phyloP scores from a whole-genome alignment of 176 grass and related monocot species.

The Musa schizocarpa region DNA sequence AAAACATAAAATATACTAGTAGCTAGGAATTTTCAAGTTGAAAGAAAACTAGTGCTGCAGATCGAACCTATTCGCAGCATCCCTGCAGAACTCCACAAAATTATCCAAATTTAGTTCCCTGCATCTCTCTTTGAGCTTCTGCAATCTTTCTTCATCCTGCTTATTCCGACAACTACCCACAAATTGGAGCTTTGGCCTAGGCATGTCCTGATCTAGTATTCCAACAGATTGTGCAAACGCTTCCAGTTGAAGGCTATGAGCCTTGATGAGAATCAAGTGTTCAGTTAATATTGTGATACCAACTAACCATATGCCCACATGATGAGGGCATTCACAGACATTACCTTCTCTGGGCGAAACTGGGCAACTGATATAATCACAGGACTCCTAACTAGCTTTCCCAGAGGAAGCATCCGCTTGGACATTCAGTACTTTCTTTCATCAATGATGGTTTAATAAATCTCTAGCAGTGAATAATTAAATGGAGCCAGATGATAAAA shows the following conservation, averaged over 20 bases:
- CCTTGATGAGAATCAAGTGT: constrained; percentile 30
- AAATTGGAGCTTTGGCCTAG: constrained; percentile 68
- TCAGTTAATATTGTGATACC: constrained; percentile 20
- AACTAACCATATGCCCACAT: not conserved
- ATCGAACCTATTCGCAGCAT: constrained; percentile 48
- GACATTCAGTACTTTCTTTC: constrained; percentile 15
- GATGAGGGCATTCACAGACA: not conserved
- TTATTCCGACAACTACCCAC: constrained; percentile 76
- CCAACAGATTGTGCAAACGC: constrained; percentile 66
- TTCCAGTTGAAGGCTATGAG: constrained; percentile 78
- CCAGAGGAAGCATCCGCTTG: constrained; percentile 61
- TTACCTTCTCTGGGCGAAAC: constrained; percentile 93
- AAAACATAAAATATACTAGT: not conserved
- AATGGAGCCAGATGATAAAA: not conserved
- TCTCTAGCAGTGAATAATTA: not conserved
- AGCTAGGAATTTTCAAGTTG: too few relatives aligned
- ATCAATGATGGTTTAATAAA: constrained; percentile 6
- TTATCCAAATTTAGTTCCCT: constrained; percentile 66
- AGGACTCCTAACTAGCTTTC: constrained; percentile 45
- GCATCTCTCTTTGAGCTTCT: constrained; percentile 66
- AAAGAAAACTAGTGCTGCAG: not conserved
- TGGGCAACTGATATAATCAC: constrained; percentile 85
- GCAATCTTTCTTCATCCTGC: constrained; percentile 67
- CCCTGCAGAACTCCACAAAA: constrained; percentile 67
- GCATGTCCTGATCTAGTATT: constrained; percentile 40